Base-by-base conservation (phyloP, 75 land plant species). In the Azolla pinnata region DNA sequence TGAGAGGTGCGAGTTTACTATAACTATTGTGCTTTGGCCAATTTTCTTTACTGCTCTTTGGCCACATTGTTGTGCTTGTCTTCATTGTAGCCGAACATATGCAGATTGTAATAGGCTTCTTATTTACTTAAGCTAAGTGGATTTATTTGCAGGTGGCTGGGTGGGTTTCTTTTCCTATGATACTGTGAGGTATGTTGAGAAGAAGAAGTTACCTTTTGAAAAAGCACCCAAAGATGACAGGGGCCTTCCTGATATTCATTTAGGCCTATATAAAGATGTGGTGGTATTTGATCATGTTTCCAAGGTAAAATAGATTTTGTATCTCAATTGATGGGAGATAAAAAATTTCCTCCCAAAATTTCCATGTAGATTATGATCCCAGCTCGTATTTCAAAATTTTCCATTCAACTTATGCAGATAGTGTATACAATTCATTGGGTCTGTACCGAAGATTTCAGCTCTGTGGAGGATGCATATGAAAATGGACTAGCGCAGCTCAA, bases 111-210 rank as follows among this genome's bases (percentile, higher is more conserved):
- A n/a, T n/a, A n/a, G n/a, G n/a, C n/a, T n/a, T n/a, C n/a, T n/a
- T n/a, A n/a, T n/a, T n/a, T n/a, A n/a, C n/a, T n/a, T n/a, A n/a
- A n/a, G n/a, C n/a, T n/a, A n/a, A n/a, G n/a, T n/a, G n/a, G n/a
- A n/a, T 29, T 1, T 66, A 29, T 56, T 29, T 54, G 40, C 81
- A 93, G 98, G 98, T 72, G 98, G 98, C 26, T 93, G 98, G 98
- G 90, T 83, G 25, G 98, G 98, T 4, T 93, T 82, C 60, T 93
- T 93, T 64, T 93, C 98, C 19, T 93, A 93, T 75, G 98, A 93
- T 67, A 83, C 98, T 1, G 87, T 93, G 59, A 83, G 98, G 25
- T 93, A 85, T 75, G 88, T 78, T 0, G 98, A 93, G 72, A 93
- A 72, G 67, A 93, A 78, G 47, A 93, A 88, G 67, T 33, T 93